Conservation (phyloP, 2,329 filamentous ascomycete species). For the Fusarium irregulare region DNA sequence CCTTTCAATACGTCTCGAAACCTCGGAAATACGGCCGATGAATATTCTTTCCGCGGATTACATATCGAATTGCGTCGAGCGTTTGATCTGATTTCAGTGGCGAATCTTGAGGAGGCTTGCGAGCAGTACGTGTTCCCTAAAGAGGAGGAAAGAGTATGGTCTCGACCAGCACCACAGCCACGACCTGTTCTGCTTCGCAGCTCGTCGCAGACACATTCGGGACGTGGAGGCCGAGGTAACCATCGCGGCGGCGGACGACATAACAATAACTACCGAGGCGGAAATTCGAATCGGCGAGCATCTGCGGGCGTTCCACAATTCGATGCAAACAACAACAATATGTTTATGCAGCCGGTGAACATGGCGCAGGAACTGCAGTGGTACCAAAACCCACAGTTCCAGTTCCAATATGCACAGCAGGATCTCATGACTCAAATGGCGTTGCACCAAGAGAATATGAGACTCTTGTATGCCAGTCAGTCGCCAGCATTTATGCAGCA, state of each 20-base stretch:
- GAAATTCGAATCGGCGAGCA: conserved; percentile 61
- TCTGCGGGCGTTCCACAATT: conserved; percentile 65
- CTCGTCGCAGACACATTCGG: conserved; percentile 68
- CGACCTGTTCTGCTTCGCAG: conserved; percentile 69
- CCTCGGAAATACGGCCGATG: conserved; percentile 94
- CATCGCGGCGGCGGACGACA: conserved; percentile 62
- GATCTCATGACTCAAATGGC: conserved; percentile 57
- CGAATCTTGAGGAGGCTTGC: conserved; percentile 84
- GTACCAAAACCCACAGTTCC: conserved; percentile 59
- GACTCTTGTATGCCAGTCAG: conserved; percentile 52
- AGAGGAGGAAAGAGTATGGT: conserved; percentile 75
- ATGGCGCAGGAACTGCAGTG: conserved; percentile 62
- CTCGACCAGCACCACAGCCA: conserved; percentile 65
- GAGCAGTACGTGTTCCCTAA: conserved; percentile 89
- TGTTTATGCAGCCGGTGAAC: conserved; percentile 58
- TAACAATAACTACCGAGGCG: conserved; percentile 57
- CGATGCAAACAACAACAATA: conserved; percentile 55
- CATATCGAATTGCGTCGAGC: conserved; percentile 90
- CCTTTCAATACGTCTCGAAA: conserved; percentile 93
- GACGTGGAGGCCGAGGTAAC: conserved; percentile 61
- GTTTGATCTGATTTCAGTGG: conserved; percentile 82
- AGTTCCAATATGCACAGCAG: conserved; percentile 56
- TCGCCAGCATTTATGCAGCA: conserved; percentile 52
- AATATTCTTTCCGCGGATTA: conserved; percentile 90
- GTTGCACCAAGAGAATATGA: conserved; percentile 53